phyloP scores from a whole-genome alignment of 176 grass and related monocot genomes.

The Phyllostachys edulis region DNA sequence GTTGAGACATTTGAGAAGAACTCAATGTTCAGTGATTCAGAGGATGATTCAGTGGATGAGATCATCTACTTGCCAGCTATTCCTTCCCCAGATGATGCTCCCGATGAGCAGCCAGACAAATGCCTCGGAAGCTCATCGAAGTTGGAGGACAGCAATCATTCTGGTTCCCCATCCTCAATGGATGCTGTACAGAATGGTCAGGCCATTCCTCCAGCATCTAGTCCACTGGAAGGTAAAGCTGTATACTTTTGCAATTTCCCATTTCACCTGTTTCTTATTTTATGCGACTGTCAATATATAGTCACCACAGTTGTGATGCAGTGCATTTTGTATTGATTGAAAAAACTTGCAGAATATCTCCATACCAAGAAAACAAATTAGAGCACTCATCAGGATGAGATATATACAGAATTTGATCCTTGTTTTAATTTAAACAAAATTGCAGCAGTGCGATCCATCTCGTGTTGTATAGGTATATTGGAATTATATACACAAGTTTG shows the following conservation, averaged over 20 bases:
- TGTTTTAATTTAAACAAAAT: not conserved
- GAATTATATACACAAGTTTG: not conserved
- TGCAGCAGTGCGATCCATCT: not conserved
- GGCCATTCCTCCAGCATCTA: slow-evolving; percentile 60
- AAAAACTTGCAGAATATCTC: slow-evolving; percentile 14
- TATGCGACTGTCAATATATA: not conserved
- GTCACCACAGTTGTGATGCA: slow-evolving; percentile 4
- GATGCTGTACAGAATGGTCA: slow-evolving; percentile 78
- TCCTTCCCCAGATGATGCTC: slow-evolving; percentile 76
- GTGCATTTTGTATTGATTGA: slow-evolving; percentile 10
- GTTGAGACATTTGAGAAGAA: slow-evolving; percentile 67
- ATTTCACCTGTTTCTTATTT: not conserved
- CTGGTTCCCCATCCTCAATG: slow-evolving; percentile 77
- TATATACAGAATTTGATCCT: not conserved
- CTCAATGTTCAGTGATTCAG: slow-evolving; percentile 59
- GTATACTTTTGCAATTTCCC: not conserved
- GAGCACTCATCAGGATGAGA: not conserved
- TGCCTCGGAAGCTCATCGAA: slow-evolving; percentile 82
- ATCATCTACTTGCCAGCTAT: slow-evolving; percentile 65
- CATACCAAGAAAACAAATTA: not conserved
- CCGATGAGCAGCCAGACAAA: slow-evolving; percentile 87
- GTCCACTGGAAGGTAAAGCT: slow-evolving; percentile 70
- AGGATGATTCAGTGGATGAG: slow-evolving; percentile 63
- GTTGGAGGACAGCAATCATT: slow-evolving; percentile 90
- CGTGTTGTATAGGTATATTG: not conserved